Conservation (phyloP, 305 asterid species). For the Fraxinus angustifolia region DNA sequence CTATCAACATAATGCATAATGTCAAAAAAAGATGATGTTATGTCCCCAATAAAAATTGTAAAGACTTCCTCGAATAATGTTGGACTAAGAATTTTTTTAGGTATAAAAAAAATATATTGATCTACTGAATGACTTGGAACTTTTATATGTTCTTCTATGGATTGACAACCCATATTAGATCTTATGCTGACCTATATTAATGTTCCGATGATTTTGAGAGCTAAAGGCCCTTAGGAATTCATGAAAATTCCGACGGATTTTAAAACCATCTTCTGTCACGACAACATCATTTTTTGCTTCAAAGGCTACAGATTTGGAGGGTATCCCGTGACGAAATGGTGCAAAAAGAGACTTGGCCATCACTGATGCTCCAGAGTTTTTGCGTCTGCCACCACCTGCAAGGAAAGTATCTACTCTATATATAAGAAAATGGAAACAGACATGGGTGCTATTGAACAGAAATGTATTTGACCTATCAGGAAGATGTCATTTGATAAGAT, state of each 20-base stretch:
- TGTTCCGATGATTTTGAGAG: slow-evolving; percentile 55
- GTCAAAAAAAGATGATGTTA: slow-evolving; percentile 28
- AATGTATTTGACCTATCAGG: slow-evolving; percentile 8
- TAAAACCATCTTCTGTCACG: slow-evolving; percentile 52
- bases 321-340: slow-evolving; percentile 55
- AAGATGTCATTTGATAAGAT: slow-evolving; percentile 15
- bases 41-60: slow-evolving; percentile 10
- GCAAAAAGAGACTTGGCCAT: slow-evolving; percentile 96
- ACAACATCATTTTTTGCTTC: slow-evolving; percentile 50
- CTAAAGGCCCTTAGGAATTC: slow-evolving; percentile 62
- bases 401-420: slow-evolving; percentile 75
- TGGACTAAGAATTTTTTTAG: slow-evolving; percentile 13
- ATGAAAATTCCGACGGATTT: slow-evolving; percentile 54
- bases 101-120: slow-evolving; percentile 8
- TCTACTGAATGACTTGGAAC: background rate
- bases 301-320: slow-evolving; percentile 49
- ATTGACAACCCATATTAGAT: slow-evolving; percentile 28
- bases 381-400: slow-evolving; percentile 88
- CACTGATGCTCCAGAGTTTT: slow-evolving; percentile 77
- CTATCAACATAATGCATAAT: slow-evolving; percentile 31
- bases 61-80: slow-evolving; percentile 25
- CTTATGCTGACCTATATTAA: slow-evolving; percentile 71
- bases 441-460: slow-evolving; percentile 8
- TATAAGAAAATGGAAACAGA: slow-evolving; percentile 23
- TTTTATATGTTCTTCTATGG: slow-evolving; percentile 20